Evolutionary conservation across 164 flowering plant species (phyloP).

Genomic region (Brasenia schreberi): DNA sequence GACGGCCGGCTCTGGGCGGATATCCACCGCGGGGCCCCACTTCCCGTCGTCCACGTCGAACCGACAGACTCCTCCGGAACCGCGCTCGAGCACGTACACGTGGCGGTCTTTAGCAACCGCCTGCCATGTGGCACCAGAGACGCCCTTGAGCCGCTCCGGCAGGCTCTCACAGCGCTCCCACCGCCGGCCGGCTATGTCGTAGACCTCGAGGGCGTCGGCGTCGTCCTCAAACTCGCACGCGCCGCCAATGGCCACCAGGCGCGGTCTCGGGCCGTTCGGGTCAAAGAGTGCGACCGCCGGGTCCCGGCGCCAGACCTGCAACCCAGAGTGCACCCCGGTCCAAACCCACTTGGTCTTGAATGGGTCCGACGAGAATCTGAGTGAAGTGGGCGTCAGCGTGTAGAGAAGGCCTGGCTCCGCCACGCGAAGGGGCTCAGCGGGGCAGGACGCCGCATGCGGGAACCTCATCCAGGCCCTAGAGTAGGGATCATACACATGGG

Average conservation of each 20-base stretch:
- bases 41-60: constrained; percentile 24
- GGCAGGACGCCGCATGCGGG: background rate
- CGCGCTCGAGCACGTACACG: constrained; percentile 35
- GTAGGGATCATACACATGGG: constrained; percentile 53
- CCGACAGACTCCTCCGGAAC: constrained; percentile 30
- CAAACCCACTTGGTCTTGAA: constrained; percentile 35
- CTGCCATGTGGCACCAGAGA: constrained; percentile 47
- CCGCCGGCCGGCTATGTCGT: constrained; percentile 15
- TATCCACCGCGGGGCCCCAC: constrained; percentile 33
- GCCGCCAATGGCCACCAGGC: constrained; percentile 68
- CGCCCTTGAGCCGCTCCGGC: constrained; percentile 37
- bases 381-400: constrained; percentile 27
- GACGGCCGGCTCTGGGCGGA: constrained; percentile 22
- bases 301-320: constrained; percentile 46
- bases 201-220: constrained; percentile 50
- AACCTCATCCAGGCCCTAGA: constrained; percentile 41
- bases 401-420: constrained; percentile 42
- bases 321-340: constrained; percentile 14
- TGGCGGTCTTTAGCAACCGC: constrained; percentile 25
- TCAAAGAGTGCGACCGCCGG: constrained; percentile 39
- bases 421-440: constrained; percentile 24
- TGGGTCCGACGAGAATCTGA: constrained; percentile 48
- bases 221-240: constrained; percentile 51
- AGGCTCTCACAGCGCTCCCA: constrained; percentile 42
- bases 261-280: constrained; percentile 18